These are phyloP conservation scores for Boechera retrofracta DNA, from an alignment of 345 rosid genomes.

Conservation along the genomic window DNA sequence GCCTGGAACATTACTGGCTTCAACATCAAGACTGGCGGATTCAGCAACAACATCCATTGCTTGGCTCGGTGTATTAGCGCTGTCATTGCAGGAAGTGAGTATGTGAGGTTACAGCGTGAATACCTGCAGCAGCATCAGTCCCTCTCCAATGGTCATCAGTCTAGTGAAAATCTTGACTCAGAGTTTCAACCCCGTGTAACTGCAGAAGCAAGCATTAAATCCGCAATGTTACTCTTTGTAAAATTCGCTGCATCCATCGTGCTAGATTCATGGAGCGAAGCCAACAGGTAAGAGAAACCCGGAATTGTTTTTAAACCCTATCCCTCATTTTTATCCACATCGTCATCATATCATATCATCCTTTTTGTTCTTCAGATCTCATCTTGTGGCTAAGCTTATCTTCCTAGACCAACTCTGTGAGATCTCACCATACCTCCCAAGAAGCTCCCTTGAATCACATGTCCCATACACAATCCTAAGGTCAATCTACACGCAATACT, in stretches of 20 bases:
- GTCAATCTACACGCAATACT: conserved; percentile 90
- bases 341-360: conserved; percentile 3
- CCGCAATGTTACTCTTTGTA: conserved; percentile 91
- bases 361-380: conserved; percentile 62
- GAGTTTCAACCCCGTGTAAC: conserved; percentile 71
- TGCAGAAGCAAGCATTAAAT: conserved; percentile 89
- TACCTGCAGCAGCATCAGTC: conserved; percentile 69
- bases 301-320: not conserved
- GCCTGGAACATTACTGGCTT: conserved; percentile 92
- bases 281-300: conserved; percentile 67
- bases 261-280: conserved; percentile 86
- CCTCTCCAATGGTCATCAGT: conserved; percentile 71
- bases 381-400: conserved; percentile 88
- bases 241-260: conserved; percentile 83
- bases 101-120: conserved; percentile 82
- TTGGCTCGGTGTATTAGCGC: conserved; percentile 97
- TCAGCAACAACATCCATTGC: conserved; percentile 93
- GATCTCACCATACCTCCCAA: conserved; percentile 86
- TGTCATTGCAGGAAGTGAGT: conserved; percentile 92
- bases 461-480: conserved; percentile 86
- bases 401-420: conserved; percentile 97
- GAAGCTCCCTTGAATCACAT: conserved; percentile 86
- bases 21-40: conserved; percentile 93
- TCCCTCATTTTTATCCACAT: not conserved
- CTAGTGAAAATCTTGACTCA: conserved; percentile 61